Conservation (phyloP, 2,329 filamentous ascomycete species). For the Phyllosticta citrichinensis region DNA sequence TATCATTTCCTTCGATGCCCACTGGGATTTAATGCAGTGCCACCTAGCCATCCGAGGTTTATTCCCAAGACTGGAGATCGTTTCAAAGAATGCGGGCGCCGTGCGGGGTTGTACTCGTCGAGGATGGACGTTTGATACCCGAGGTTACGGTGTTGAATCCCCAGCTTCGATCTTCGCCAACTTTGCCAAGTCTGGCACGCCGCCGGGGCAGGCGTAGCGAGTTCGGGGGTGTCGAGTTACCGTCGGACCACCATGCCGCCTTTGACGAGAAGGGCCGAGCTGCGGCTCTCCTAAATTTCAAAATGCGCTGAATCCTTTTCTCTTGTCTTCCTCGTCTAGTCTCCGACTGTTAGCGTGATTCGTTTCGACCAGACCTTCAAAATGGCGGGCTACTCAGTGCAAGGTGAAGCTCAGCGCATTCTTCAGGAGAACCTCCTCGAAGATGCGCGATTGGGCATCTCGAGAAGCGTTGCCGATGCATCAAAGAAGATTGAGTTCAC, state of each 20-base stretch:
- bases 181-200: background rate
- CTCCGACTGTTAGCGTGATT: background rate
- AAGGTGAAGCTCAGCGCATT: conserved; percentile 2
- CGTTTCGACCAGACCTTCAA: background rate
- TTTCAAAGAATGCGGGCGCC: background rate
- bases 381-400: conserved; percentile 5
- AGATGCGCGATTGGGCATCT: background rate
- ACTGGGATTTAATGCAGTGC: background rate
- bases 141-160: background rate
- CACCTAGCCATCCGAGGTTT: background rate
- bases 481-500: conserved; percentile 4
- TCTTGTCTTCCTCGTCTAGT: background rate
- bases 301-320: background rate
- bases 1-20: no score
- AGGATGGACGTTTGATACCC: background rate
- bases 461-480: background rate
- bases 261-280: background rate
- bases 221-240: background rate
- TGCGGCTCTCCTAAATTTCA: background rate
- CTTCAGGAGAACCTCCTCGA: background rate
- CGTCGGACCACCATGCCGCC: background rate
- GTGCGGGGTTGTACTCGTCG: background rate
- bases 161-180: background rate
- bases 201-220: background rate
- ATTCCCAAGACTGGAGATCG: background rate